Percentiles rank a stretch among this genome's conserved stretches.
Evolutionary conservation across 2,329 filamentous ascomycete species (phyloP).

Genomic region (Diaporthe citri): DNA sequence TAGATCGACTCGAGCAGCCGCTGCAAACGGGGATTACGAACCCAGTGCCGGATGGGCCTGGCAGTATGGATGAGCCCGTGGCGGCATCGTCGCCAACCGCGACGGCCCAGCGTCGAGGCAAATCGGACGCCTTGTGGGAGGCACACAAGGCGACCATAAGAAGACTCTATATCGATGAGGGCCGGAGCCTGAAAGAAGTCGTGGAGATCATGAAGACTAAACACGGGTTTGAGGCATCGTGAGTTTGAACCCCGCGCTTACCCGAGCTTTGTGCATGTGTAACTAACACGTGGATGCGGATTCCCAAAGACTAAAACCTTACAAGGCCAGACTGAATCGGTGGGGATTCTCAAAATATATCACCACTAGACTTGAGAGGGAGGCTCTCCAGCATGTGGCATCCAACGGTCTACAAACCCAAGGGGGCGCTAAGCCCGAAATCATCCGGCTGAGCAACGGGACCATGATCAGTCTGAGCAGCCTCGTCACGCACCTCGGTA

Average conservation of each 20-base stretch:
- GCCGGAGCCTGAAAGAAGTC: conserved; percentile 11
- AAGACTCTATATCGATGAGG: not conserved
- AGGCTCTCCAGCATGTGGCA: not conserved
- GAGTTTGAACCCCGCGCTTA: not conserved
- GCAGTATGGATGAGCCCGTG: not conserved
- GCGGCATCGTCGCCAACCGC: not conserved
- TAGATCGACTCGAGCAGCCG: not conserved
- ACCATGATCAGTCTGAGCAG: not conserved
- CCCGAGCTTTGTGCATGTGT: not conserved
- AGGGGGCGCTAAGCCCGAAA: not conserved
- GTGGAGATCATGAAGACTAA: conserved; percentile 2
- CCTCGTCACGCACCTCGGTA: conserved; percentile 1
- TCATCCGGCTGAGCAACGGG: not conserved
- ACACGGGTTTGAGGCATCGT: conserved; percentile 12
- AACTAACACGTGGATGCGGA: not conserved
- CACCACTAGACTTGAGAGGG: conserved; percentile 8
- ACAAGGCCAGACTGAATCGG: conserved; percentile 3
- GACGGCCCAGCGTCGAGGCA: not conserved
- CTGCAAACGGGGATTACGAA: not conserved
- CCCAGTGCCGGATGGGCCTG: not conserved
- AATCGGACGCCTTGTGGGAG: not conserved
- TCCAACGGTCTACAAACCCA: not conserved
- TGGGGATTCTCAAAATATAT: conserved; percentile 21
- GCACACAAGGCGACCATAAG: not conserved
- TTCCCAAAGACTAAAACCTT: not conserved